These are phyloP conservation scores for Suillus americanus DNA, from an alignment of 768 basidiomycete genomes.

Conservation along the genomic window DNA sequence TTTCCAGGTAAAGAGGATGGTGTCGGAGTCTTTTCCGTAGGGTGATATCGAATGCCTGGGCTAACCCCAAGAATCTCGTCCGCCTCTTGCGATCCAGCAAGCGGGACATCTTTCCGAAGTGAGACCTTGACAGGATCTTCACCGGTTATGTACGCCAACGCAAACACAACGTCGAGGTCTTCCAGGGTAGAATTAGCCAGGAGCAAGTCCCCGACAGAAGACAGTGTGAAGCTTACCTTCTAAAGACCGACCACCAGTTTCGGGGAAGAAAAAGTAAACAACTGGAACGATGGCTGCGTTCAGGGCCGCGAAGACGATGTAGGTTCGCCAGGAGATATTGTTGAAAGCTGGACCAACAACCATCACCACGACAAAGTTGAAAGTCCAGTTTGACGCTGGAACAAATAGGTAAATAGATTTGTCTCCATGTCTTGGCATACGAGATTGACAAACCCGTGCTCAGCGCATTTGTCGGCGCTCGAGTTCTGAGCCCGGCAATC, in stretches of 20 bases:
- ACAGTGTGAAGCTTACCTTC: conserved; percentile 5
- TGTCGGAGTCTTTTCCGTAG: neutral
- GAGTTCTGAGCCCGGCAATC: conserved; percentile 27
- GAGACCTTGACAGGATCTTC: conserved; percentile 34
- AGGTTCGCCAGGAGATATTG: conserved; percentile 13
- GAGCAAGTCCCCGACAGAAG: neutral
- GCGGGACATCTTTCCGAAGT: conserved; percentile 33
- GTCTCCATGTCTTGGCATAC: neutral
- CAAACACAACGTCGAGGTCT: conserved; percentile 37
- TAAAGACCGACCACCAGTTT: conserved; percentile 12
- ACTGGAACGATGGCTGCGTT: conserved; percentile 10
- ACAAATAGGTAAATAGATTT: neutral
- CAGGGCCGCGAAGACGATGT: conserved; percentile 10
- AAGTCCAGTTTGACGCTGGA: conserved; percentile 14
- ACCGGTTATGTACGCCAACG: conserved; percentile 33
- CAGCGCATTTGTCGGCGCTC: conserved; percentile 32
- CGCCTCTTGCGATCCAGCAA: conserved; percentile 34
- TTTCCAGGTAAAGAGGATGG: neutral
- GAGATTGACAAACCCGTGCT: conserved; percentile 19
- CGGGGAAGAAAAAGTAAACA: conserved; percentile 14
- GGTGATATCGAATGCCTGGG: neutral
- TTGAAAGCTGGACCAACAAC: conserved; percentile 14
- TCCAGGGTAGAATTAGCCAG: neutral
- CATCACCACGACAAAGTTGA: conserved; percentile 16
- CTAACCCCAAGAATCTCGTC: conserved; percentile 33